Base-by-base conservation (phyloP, 768 basidiomycete species). In the Amanita pseudoporphyria region DNA sequence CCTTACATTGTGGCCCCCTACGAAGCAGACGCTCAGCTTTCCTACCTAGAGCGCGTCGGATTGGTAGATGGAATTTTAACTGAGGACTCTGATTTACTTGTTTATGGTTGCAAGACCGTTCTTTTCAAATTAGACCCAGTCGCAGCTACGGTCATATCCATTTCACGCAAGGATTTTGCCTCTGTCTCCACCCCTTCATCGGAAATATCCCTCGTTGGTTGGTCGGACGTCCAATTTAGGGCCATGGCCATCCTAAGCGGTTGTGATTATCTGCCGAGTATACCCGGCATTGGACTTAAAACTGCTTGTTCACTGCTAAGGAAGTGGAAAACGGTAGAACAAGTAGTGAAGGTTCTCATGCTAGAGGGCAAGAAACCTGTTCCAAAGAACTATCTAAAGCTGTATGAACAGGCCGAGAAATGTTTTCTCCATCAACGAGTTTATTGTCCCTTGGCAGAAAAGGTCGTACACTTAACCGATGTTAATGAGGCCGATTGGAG, bases 11-110 rank as follows among this genome's bases (percentile, higher is more conserved):
- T 98, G 14, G 95, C 96, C 3, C 96, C 96, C 0, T 99, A 98
- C 64, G 96, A 99, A 71, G 96, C 96, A 0, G 96, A 99, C 60
- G 92, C 96, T 1, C 96, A 99, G 64, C 77, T 99, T 50, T 86
- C 90, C 39, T 97, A 86, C 66, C 77, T 99, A 38, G 96, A 98
- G 61, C 79, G 78, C 43, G 64, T 71, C 37, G 90, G 90, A 14
- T 58, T 87, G 30, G 88, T 92, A 35, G 85, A 94, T 62, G 96
- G 83, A 2, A 84, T 99, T 63, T 77, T 99, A 56, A 98, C 96
- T 1, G 96, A 99, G 67, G 96, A 98, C 67, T 97, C 94, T 0
- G 96, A 99, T 64, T 73, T 99, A 24, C 82, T 98, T 52, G 94
- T 99, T 42, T 98, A 96, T 60, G 96, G 95, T n/a, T 95, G 92